A percentile compares a stretch with the other conserved stretches of the same genome.
Evolutionary conservation across 352 stramenopile species (phyloP).

Genomic region (Globisporangium megalacanthum): DNA sequence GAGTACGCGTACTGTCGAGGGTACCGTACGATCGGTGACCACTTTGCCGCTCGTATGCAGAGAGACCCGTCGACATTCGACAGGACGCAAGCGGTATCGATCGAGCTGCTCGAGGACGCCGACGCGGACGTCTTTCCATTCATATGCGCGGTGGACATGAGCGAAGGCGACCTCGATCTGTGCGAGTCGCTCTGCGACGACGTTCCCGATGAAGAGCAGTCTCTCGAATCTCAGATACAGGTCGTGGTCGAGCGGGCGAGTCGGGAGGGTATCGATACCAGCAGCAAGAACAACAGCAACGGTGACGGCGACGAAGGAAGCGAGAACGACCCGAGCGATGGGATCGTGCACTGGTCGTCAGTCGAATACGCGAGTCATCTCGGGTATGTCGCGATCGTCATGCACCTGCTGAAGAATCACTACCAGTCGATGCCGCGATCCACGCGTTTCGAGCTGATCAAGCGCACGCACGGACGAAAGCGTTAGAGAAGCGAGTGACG

Average conservation of each 20-base stretch:
- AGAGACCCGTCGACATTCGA: not conserved
- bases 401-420: not conserved
- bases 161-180: not conserved
- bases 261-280: too few relatives aligned
- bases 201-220: not conserved
- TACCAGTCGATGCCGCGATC: not conserved
- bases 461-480: not conserved
- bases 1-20: conserved; percentile 1
- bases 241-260: not conserved
- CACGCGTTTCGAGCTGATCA: not conserved
- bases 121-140: not conserved
- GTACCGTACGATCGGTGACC: not conserved
- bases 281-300: not conserved
- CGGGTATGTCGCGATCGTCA: conserved; percentile 1
- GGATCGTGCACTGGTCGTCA: not conserved
- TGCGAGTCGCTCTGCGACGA: not conserved
- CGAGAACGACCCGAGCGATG: not conserved
- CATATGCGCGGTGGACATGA: not conserved
- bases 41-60: not conserved
- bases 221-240: not conserved
- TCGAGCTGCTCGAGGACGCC: not conserved
- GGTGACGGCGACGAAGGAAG: too few relatives aligned
- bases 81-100: not conserved
- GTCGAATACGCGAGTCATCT: not conserved
- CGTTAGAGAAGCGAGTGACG: not conserved